phyloP scores from a whole-genome alignment of 1,284 basidiomycete genomes.

The Gymnopus androsaceus region DNA sequence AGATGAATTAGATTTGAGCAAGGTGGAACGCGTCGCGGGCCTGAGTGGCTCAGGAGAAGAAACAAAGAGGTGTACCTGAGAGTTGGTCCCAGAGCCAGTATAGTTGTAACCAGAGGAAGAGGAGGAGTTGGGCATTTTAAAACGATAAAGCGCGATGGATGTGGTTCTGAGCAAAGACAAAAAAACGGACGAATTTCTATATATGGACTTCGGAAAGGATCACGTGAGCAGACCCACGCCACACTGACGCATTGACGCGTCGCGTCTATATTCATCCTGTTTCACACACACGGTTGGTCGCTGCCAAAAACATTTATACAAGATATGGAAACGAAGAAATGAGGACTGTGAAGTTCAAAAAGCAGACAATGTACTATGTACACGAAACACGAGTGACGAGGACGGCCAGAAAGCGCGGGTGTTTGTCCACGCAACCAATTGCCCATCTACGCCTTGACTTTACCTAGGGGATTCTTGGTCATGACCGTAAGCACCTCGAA shows the following conservation, averaged over 20 bases:
- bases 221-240: too few relatives aligned
- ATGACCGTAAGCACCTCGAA: constrained; percentile 77
- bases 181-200: neutral
- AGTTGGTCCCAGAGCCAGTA: constrained; percentile 53
- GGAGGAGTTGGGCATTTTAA: constrained; percentile 4
- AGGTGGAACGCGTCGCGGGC: neutral
- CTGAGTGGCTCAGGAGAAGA: neutral
- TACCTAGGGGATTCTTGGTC: constrained; percentile 76
- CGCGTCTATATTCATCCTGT: too few relatives aligned
- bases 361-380: too few relatives aligned
- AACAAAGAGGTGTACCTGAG: constrained; percentile 35
- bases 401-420: too few relatives aligned
- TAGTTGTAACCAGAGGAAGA: constrained; percentile 34
- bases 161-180: neutral
- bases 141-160: neutral
- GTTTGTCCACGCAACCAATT: too few relatives aligned
- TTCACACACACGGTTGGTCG: too few relatives aligned
- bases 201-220: neutral
- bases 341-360: too few relatives aligned
- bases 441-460: constrained; percentile 29
- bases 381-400: too few relatives aligned
- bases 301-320: too few relatives aligned
- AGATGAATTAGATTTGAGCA: neutral
- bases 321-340: too few relatives aligned
- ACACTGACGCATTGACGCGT: too few relatives aligned